These are phyloP conservation scores for Hypoxylon sp. DNA, from an alignment of 2,329 filamentous ascomycete genomes.

Conservation along the genomic window DNA sequence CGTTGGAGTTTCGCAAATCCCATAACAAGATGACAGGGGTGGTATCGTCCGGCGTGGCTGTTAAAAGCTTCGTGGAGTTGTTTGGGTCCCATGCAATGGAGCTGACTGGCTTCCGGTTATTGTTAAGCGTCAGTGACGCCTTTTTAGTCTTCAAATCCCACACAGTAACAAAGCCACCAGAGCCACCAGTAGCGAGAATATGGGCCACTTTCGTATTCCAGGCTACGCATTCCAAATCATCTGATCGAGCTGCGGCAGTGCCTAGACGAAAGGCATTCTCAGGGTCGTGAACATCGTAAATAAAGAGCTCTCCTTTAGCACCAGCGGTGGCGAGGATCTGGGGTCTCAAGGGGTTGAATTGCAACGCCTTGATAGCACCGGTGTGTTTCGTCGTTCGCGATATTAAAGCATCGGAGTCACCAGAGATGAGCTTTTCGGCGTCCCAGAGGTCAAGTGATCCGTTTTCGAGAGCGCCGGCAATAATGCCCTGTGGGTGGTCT, in stretches of 20 bases:
- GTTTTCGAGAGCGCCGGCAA: conserved; percentile 95
- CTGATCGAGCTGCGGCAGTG: conserved; percentile 86
- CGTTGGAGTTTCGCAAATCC: conserved; percentile 96
- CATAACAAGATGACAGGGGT: conserved; percentile 91
- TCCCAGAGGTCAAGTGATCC: conserved; percentile 95
- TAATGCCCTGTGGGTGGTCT: conserved; percentile 85
- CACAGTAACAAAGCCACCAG: conserved; percentile 94
- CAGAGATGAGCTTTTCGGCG: conserved; percentile 75
- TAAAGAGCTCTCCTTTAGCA: conserved; percentile 94
- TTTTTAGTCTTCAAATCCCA: conserved; percentile 99
- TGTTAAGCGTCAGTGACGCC: conserved; percentile 94
- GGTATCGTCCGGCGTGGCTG: conserved; percentile 89
- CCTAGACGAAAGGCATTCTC: conserved; percentile 90
- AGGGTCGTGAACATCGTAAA: conserved; percentile 94
- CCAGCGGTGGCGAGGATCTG: conserved; percentile 94
- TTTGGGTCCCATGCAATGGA: conserved; percentile 98
- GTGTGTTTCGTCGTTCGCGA: conserved; percentile 91
- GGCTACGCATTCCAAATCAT: conserved; percentile 95
- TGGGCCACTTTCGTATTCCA: conserved; percentile 99
- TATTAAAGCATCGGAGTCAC: conserved; percentile 79
- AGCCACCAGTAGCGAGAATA: conserved; percentile 93
- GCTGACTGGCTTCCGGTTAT: conserved; percentile 93
- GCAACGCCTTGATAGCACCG: conserved; percentile 91
- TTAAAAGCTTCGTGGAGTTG: conserved; percentile 93
- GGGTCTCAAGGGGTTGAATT: conserved; percentile 94